These are phyloP conservation scores for Aspergillus pseudoviridinutans DNA, from an alignment of 2,329 filamentous ascomycete genomes.

Conservation along the genomic window DNA sequence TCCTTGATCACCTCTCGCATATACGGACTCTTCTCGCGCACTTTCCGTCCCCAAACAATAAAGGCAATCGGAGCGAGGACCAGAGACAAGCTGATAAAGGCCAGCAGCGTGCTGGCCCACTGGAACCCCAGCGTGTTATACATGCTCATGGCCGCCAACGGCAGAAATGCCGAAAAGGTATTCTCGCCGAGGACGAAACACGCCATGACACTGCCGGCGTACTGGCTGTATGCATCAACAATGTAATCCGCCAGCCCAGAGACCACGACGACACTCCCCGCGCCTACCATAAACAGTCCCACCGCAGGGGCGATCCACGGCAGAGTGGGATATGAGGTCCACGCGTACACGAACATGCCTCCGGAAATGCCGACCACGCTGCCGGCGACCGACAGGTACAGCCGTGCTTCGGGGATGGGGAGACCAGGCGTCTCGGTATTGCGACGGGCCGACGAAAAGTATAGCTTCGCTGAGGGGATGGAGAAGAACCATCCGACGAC, in stretches of 20 bases:
- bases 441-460: conserved; percentile 26
- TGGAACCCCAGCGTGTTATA: conserved; percentile 35
- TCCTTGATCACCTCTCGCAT: conserved; percentile 13
- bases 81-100: conserved; percentile 34
- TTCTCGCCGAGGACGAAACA: conserved; percentile 46
- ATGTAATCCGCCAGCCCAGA: conserved; percentile 48
- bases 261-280: conserved; percentile 41
- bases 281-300: conserved; percentile 36
- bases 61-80: conserved; percentile 33
- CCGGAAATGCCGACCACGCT: conserved; percentile 32
- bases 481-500: conserved; percentile 36
- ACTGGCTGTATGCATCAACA: conserved; percentile 47
- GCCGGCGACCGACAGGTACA: conserved; percentile 40
- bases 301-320: conserved; percentile 35
- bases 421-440: conserved; percentile 39
- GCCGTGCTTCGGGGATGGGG: conserved; percentile 42
- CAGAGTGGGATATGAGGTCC: conserved; percentile 28
- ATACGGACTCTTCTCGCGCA: conserved; percentile 23
- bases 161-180: conserved; percentile 41
- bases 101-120: conserved; percentile 41
- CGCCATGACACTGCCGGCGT: conserved; percentile 45
- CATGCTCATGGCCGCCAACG: conserved; percentile 36
- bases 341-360: conserved; percentile 36
- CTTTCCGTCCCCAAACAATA: conserved; percentile 33
- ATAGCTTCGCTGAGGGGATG: conserved; percentile 12